Evolutionary conservation across 176 grass and related monocot species (phyloP), one percentile per base, ranked within the genome.

Genomic region (Musa acuminata): DNA sequence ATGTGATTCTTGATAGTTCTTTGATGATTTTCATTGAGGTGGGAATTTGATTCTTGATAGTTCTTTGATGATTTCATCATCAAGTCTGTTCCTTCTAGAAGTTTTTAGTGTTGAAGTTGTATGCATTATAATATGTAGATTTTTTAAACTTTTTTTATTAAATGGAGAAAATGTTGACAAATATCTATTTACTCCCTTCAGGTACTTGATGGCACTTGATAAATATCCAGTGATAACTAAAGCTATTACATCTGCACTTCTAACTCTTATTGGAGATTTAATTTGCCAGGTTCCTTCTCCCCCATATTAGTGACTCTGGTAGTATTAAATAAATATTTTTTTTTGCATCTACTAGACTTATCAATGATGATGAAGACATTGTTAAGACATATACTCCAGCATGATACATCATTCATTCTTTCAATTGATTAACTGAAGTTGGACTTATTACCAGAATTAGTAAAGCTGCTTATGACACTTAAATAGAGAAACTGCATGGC

Each of bases 161-260:
- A 22, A 3, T 27, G n/a, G 11, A 20, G 10, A 21, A n/a, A 9
- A 16, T 59, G 2, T 51, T 79, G 12, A 71, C 12, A 59, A 10
- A 20, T n/a, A 43, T 43, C 35, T 51, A 4, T 72, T 72, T 25
- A 19, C 55, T 64, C 24, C 11, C 21, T 72, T 19, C 81, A 89
- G 87, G 87, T 83, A 86, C 53, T 20, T 86, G 77, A 53, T 81
- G 74, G 8, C 83, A 74, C 87, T 89, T 66, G 87, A 89, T 72
- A 86, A 86, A 69, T 72, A 89, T 43, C 89, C 89, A n/a, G 67
- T 92, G 76, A 74, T 66, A 0, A 84, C 89, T 29, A 91, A 91
- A 84, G 83, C 86, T 4, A 75, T 88, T 57, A 88, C 86, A 21
- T 92, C 86, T 62, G 84, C 87, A 35, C 55, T 87, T 71, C 84